Conservation (phyloP, 306 rosid species). For the Heteromeles arbutifolia region DNA sequence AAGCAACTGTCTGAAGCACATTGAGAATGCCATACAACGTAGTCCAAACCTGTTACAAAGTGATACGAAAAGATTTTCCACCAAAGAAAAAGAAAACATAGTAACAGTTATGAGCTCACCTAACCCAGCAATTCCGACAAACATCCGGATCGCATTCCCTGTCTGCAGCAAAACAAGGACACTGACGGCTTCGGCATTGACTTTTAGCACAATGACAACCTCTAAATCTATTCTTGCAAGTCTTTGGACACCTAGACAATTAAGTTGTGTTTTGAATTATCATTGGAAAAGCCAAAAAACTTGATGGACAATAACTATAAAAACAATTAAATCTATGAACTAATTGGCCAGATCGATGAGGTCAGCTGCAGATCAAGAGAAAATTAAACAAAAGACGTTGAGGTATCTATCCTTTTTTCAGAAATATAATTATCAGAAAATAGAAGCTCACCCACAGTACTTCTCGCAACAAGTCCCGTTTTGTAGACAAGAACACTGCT, state of each 20-base stretch:
- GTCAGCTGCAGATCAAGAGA: constrained; percentile 5
- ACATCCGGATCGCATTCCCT: constrained; percentile 98
- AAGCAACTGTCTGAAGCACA: neutral
- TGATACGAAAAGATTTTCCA: neutral
- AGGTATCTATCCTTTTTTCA: neutral
- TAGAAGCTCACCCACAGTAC: constrained; percentile 87
- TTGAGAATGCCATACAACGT: neutral
- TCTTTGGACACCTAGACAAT: constrained; percentile 71
- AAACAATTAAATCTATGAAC: constrained; percentile 15
- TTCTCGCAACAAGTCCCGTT: constrained; percentile 98
- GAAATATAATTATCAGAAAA: neutral
- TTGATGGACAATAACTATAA: neutral
- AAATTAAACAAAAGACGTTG: neutral
- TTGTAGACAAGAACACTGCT: constrained; percentile 90
- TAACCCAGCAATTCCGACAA: constrained; percentile 97
- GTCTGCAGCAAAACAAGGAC: constrained; percentile 99
- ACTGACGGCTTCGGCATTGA: constrained; percentile 95
- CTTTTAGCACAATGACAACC: constrained; percentile 99
- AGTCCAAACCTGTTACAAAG: neutral
- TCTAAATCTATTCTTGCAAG: constrained; percentile 89
- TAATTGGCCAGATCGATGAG: neutral
- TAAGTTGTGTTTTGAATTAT: constrained; percentile 1
- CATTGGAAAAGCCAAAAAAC: neutral
- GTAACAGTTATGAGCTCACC: constrained; percentile 41
- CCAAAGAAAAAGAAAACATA: constrained; percentile 10